Conservation (phyloP, 2,329 filamentous ascomycete genomes). For the Fusarium aywerte region DNA sequence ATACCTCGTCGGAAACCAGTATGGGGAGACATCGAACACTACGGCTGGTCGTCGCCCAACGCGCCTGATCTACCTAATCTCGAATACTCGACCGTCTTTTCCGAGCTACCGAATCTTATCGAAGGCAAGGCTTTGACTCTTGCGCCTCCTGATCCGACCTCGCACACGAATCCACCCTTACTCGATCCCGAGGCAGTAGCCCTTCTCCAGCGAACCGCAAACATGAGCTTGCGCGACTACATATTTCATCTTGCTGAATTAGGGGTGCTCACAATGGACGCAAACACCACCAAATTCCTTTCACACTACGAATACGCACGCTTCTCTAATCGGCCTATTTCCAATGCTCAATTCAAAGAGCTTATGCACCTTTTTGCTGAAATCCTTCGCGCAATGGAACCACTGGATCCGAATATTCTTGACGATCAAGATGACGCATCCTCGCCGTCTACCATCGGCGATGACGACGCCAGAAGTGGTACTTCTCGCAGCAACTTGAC, state of each 20-base stretch:
- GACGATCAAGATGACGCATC: slow-evolving; percentile 43
- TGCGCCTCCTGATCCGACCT: slow-evolving; percentile 67
- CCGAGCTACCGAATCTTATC: slow-evolving; percentile 87
- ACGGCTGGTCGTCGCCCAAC: slow-evolving; percentile 87
- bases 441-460: slow-evolving; percentile 56
- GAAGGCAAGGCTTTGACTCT: slow-evolving; percentile 93
- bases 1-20: slow-evolving; percentile 64
- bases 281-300: slow-evolving; percentile 72
- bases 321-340: slow-evolving; percentile 77
- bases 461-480: slow-evolving; percentile 57
- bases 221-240: slow-evolving; percentile 84
- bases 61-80: slow-evolving; percentile 79
- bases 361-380: slow-evolving; percentile 89
- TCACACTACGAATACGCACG: slow-evolving; percentile 83
- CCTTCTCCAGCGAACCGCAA: slow-evolving; percentile 74
- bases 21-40: slow-evolving; percentile 88
- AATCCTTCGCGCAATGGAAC: slow-evolving; percentile 79
- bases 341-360: slow-evolving; percentile 75
- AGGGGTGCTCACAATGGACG: slow-evolving; percentile 64
- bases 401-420: slow-evolving; percentile 66
- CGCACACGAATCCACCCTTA: slow-evolving; percentile 53
- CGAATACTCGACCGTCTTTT: slow-evolving; percentile 84
- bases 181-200: slow-evolving; percentile 76
- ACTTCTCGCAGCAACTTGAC: slow-evolving; percentile 51
- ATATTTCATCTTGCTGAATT: slow-evolving; percentile 75